Evolutionary conservation across 306 rosid genomes (phyloP).

Genomic region (Vicia villosa): DNA sequence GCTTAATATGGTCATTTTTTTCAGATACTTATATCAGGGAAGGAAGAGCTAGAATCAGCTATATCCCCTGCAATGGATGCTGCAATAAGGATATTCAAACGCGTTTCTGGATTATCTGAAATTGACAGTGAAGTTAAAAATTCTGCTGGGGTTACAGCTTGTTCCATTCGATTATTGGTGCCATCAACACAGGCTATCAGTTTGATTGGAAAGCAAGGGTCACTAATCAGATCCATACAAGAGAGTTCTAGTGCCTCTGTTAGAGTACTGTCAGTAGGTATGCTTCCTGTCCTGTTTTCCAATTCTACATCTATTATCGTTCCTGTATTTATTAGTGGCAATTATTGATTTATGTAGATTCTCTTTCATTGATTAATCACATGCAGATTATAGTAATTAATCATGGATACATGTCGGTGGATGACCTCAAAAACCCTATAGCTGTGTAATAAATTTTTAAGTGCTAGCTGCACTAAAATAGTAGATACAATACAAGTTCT

Average conservation of each 20-base stretch:
- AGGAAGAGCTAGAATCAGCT: constrained; percentile 72
- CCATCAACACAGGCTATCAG: constrained; percentile 91
- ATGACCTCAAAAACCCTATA: neutral
- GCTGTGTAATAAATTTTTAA: neutral
- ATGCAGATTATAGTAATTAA: constrained; percentile 15
- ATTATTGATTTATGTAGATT: constrained; percentile 11
- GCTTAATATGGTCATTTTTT: constrained; percentile 16
- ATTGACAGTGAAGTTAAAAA: constrained; percentile 52
- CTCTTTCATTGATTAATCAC: neutral
- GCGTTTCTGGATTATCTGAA: constrained; percentile 75
- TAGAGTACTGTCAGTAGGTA: constrained; percentile 84
- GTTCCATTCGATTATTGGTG: constrained; percentile 74
- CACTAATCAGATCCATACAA: constrained; percentile 78
- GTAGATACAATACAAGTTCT: neutral
- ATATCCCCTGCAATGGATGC: constrained; percentile 94
- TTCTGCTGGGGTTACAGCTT: constrained; percentile 55
- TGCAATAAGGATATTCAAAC: constrained; percentile 74
- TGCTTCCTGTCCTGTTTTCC: constrained; percentile 31
- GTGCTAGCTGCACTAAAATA: neutral
- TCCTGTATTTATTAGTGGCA: neutral
- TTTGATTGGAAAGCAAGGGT: constrained; percentile 92
- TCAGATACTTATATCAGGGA: constrained; percentile 81
- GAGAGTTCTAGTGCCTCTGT: constrained; percentile 70
- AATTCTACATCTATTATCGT: neutral
- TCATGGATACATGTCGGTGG: neutral